A percentile compares a stretch with the other conserved stretches of the same genome.
These are phyloP conservation scores for Cyclotella baltica DNA, from an alignment of 108 stramenopile genomes.

Conservation along the genomic window DNA sequence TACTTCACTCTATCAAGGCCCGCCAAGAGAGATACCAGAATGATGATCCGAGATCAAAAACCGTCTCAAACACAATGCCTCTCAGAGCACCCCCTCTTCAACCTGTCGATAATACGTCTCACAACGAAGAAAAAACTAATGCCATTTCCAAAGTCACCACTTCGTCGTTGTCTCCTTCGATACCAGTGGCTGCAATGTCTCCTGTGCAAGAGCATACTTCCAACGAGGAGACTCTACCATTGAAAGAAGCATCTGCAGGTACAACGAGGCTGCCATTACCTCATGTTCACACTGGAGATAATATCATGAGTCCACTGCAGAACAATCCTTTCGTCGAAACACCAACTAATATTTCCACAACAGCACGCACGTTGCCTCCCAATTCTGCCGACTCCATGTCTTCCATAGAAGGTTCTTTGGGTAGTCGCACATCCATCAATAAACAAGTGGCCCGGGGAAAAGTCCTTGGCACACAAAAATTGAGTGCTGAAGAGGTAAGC, in stretches of 20 bases:
- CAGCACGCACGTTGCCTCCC: neutral
- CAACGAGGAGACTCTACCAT: neutral
- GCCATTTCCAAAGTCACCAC: neutral
- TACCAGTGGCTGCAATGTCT: too few species aligned
- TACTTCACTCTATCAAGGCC: constrained; percentile 16
- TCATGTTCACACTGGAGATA: neutral
- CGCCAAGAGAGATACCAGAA: neutral
- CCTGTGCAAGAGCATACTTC: neutral
- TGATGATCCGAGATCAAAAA: neutral
- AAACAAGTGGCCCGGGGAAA: constrained; percentile 43
- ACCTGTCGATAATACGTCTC: neutral
- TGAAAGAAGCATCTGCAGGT: neutral
- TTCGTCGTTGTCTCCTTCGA: neutral
- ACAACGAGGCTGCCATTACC: neutral
- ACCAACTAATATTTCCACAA: constrained; percentile 15
- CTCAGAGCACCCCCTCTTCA: neutral
- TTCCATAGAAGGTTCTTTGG: constrained; percentile 48
- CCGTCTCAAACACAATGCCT: neutral
- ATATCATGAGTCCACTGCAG: neutral
- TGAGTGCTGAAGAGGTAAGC: constrained; percentile 51
- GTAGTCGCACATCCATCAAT: constrained; percentile 45
- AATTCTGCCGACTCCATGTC: constrained; percentile 36
- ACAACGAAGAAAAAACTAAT: neutral
- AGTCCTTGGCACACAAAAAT: constrained; percentile 39
- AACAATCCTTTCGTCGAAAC: constrained; percentile 1